A percentile compares a stretch with the other conserved stretches of the same genome.
Conservation (phyloP, 768 basidiomycete species). For the Termitomyces eurrhizus region DNA sequence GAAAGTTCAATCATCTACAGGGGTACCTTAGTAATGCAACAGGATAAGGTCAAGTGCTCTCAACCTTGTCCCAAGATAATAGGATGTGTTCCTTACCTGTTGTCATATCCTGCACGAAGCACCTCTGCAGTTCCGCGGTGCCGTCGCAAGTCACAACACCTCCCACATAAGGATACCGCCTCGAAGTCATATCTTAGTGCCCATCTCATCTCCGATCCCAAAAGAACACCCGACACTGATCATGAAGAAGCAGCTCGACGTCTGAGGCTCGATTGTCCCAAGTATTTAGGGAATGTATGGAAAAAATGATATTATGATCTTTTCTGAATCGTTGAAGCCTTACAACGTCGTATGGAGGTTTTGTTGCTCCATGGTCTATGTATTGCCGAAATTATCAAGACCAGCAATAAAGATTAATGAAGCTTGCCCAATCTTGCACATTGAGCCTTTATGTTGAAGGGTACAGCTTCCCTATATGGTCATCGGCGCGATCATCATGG, state of each 20-base stretch:
- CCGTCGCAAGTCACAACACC: constrained; percentile 2
- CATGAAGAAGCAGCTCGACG: constrained; percentile 34
- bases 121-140: constrained; percentile 38
- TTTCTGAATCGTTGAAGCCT: background rate
- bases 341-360: background rate
- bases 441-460: background rate
- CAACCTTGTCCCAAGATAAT: background rate
- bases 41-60: background rate
- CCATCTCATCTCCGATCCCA: background rate
- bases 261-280: constrained; percentile 40
- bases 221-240: constrained; percentile 32
- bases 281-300: constrained; percentile 32
- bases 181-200: background rate
- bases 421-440: background rate
- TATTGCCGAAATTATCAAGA: background rate
- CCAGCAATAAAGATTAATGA: background rate
- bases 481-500: background rate
- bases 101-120: constrained; percentile 22
- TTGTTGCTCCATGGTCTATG: background rate
- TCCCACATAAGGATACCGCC: constrained; percentile 13
- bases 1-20: background rate
- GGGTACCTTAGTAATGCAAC: background rate
- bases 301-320: constrained; percentile 6
- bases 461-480: background rate
- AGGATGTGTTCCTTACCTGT: background rate